Evolutionary conservation across 2,329 filamentous ascomycete genomes (phyloP).

Genomic region (Clarireedia monteithiana): DNA sequence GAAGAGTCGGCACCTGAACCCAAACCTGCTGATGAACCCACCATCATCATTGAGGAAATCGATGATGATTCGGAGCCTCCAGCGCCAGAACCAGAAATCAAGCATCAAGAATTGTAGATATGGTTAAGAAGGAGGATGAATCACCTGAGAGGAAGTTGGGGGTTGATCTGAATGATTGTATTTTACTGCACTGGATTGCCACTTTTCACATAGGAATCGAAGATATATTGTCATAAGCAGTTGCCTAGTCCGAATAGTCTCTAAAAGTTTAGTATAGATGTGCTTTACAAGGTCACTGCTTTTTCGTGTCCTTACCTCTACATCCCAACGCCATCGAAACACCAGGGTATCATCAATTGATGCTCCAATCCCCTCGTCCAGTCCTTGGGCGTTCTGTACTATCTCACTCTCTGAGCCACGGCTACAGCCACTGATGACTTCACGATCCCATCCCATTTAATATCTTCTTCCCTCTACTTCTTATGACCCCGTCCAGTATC

Average conservation of each 20-base stretch:
- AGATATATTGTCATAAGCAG: background rate
- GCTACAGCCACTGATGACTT: background rate
- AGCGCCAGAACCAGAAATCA: constrained; percentile 8
- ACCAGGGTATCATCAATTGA: constrained; percentile 12
- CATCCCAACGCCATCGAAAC: constrained; percentile 7
- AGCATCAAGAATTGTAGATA: constrained; percentile 10
- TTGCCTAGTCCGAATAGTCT: background rate
- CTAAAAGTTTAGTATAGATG: background rate
- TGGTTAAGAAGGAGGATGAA: background rate
- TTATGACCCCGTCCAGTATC: constrained; percentile 74
- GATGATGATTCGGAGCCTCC: background rate
- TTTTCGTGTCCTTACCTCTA: background rate
- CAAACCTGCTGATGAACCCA: constrained; percentile 12
- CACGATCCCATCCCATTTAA: constrained; percentile 37
- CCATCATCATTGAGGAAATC: background rate
- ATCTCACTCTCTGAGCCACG: background rate
- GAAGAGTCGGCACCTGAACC: constrained; percentile 26
- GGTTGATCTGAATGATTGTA: no score
- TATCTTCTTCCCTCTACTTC: constrained; percentile 59
- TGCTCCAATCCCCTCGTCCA: background rate
- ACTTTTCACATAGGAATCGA: background rate
- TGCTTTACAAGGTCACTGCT: background rate
- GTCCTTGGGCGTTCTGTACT: background rate
- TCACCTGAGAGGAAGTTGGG: background rate
- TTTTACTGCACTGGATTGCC: no score